Percentiles rank a stretch among this genome's conserved stretches.
These are phyloP conservation scores for Naganishia sp. DNA, from an alignment of 1,284 basidiomycete species.

Conservation along the genomic window DNA sequence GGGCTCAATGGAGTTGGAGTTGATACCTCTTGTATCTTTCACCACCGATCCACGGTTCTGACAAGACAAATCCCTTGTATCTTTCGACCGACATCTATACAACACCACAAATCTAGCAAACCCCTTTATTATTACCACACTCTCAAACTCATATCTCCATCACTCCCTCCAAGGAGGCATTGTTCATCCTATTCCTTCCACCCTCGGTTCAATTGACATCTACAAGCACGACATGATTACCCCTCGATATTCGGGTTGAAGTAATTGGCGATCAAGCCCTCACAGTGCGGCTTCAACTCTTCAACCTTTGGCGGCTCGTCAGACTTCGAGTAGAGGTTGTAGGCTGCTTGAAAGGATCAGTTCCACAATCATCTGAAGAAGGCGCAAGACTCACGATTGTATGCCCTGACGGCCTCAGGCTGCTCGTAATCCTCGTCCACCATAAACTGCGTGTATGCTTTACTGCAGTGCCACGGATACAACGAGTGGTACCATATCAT, in stretches of 20 bases:
- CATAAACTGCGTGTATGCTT: constrained; percentile 75
- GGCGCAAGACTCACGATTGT: constrained; percentile 47
- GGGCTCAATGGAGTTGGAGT: no score
- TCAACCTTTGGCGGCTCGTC: constrained; percentile 68
- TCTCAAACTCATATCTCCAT: no score
- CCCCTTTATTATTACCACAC: background rate
- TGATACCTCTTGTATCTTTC: no score
- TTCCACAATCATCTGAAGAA: background rate
- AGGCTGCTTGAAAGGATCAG: constrained; percentile 54
- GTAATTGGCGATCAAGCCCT: constrained; percentile 76
- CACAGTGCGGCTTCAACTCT: constrained; percentile 76
- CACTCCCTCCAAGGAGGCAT: background rate
- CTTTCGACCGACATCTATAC: background rate
- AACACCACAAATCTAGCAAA: background rate
- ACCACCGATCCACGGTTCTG: no score
- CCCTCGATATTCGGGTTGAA: constrained; percentile 77
- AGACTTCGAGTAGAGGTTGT: constrained; percentile 86
- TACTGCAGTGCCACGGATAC: constrained; percentile 91
- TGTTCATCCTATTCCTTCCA: background rate
- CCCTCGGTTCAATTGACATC: background rate
- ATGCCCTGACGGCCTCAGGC: constrained; percentile 46
- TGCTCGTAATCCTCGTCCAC: constrained; percentile 60
- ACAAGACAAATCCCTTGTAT: no score
- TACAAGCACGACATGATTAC: constrained; percentile 52
- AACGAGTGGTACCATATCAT: constrained; percentile 95